Conservation (phyloP, 352 stramenopile species). For the Phytophthora macrochlamydospora region DNA sequence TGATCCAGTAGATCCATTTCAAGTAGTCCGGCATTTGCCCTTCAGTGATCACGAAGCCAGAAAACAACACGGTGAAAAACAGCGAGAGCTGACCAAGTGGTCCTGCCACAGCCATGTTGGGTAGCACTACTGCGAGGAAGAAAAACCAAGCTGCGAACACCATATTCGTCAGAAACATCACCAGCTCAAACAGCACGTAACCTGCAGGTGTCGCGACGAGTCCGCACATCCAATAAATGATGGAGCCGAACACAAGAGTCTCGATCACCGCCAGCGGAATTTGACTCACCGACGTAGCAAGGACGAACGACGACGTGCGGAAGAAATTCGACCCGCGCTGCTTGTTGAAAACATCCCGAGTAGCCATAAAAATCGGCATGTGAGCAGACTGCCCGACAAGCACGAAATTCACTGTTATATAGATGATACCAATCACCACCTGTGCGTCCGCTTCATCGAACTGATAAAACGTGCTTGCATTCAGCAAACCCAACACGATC, state of each 20-base stretch:
- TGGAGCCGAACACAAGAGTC: slow-evolving; percentile 67
- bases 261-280: slow-evolving; percentile 53
- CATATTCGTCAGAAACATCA: slow-evolving; percentile 53
- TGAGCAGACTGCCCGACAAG: too few species aligned
- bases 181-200: slow-evolving; percentile 62
- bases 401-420: too few species aligned
- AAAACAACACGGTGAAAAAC: slow-evolving; percentile 31
- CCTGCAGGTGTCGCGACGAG: too few species aligned
- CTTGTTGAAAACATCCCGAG: slow-evolving; percentile 73
- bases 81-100: slow-evolving; percentile 26
- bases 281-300: slow-evolving; percentile 42
- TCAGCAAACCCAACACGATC: slow-evolving; percentile 12
- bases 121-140: slow-evolving; percentile 21
- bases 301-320: slow-evolving; percentile 67
- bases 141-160: slow-evolving; percentile 38
- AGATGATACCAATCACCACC: slow-evolving; percentile 54
- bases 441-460: slow-evolving; percentile 11
- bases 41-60: slow-evolving; percentile 39
- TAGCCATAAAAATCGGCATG: slow-evolving; percentile 72
- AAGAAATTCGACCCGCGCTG: slow-evolving; percentile 85
- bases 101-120: slow-evolving; percentile 28
- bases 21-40: slow-evolving; percentile 33
- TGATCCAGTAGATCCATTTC: slow-evolving; percentile 53
- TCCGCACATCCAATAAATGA: slow-evolving; percentile 88
- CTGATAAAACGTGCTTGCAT: slow-evolving; percentile 23